These are phyloP conservation scores for Cavenderia fasciculata DNA, from an alignment of 78 protist genomes.

Conservation along the genomic window DNA sequence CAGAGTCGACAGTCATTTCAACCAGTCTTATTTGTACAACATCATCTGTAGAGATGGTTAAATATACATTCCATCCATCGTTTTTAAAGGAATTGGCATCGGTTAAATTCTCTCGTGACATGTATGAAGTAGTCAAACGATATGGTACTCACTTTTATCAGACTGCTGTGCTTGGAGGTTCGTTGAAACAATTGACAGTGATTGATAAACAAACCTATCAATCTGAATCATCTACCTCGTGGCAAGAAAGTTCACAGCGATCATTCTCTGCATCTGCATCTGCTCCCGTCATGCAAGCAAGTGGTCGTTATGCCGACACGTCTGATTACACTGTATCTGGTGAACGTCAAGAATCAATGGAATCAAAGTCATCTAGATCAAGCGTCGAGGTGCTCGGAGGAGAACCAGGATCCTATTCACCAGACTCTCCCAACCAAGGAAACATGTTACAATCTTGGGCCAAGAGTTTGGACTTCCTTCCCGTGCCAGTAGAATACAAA, in stretches of 20 bases:
- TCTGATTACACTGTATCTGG: too few relatives aligned
- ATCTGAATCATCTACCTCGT: background rate
- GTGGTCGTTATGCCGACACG: background rate
- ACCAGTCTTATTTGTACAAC: background rate
- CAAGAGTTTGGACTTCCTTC: background rate
- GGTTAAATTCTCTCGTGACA: background rate
- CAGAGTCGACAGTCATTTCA: background rate
- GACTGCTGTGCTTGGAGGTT: background rate
- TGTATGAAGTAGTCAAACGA: background rate
- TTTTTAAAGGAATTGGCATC: background rate
- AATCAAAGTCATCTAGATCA: background rate
- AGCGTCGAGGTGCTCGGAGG: background rate
- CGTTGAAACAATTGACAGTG: background rate
- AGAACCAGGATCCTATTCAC: background rate
- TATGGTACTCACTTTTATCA: slow-evolving; percentile 4
- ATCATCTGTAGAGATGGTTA: background rate
- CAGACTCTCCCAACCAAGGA: background rate
- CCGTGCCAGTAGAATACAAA: slow-evolving; percentile 10
- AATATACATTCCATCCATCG: background rate
- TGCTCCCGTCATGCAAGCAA: background rate
- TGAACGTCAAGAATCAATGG: too few relatives aligned
- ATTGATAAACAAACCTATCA: background rate
- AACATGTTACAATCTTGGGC: slow-evolving; percentile 19
- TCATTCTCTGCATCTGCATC: background rate
- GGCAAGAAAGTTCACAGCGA: background rate